These are phyloP conservation scores for Hymenoscyphus scutula DNA, from an alignment of 2,329 filamentous ascomycete genomes.

Conservation along the genomic window DNA sequence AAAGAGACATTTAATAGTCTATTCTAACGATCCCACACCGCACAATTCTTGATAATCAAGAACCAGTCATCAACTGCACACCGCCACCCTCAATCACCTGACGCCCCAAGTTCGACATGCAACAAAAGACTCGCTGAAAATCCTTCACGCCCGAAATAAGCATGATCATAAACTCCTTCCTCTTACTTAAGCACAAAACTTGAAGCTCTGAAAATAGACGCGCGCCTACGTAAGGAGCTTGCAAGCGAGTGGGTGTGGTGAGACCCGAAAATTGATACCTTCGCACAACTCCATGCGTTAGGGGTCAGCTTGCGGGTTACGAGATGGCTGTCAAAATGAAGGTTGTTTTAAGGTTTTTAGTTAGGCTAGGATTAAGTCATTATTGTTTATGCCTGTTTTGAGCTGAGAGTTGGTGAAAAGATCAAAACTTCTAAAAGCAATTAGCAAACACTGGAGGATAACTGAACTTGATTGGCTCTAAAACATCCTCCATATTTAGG, in stretches of 20 bases:
- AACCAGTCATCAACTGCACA: slow-evolving; percentile 1
- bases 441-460: too few species aligned
- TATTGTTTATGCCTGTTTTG: too few species aligned
- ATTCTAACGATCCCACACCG: neutral
- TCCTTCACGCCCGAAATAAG: neutral
- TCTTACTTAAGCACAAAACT: neutral
- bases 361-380: too few species aligned
- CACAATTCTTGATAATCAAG: neutral
- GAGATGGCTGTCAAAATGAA: too few species aligned
- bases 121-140: neutral
- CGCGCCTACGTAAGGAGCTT: neutral
- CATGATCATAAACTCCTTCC: neutral
- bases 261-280: neutral
- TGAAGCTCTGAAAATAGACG: neutral
- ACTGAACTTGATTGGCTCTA: too few species aligned
- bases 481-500: too few species aligned
- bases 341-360: too few species aligned
- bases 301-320: too few species aligned
- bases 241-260: neutral
- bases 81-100: slow-evolving; percentile 2
- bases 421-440: too few species aligned
- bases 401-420: too few species aligned
- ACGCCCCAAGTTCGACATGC: neutral
- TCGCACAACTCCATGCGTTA: too few species aligned
- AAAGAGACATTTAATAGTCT: too few species aligned